phyloP scores from a whole-genome alignment of 805 yeast species.

The Spathaspora passalidarum region DNA sequence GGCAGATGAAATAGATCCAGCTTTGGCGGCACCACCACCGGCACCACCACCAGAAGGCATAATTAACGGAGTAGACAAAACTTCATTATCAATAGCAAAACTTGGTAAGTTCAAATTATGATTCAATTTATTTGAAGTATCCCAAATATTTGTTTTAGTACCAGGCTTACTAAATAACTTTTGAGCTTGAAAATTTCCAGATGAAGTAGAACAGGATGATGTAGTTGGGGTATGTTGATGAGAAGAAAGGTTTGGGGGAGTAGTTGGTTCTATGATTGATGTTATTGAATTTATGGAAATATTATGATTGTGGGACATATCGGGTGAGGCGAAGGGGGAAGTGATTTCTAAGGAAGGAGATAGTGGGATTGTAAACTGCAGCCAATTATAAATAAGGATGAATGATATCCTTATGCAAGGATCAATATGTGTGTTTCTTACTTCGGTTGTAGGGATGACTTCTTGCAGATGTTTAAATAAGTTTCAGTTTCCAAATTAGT shows the following conservation, averaged over 20 bases:
- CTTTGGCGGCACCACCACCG: neutral
- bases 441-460: neutral
- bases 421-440: neutral
- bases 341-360: too few relatives aligned
- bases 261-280: slow-evolving; percentile 49
- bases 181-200: slow-evolving; percentile 6
- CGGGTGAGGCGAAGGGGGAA: neutral
- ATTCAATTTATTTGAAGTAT: slow-evolving; percentile 22
- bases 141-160: slow-evolving; percentile 27
- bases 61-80: slow-evolving; percentile 6
- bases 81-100: slow-evolving; percentile 21
- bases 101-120: slow-evolving; percentile 25
- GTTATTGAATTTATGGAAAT: slow-evolving; percentile 41
- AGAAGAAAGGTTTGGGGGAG: slow-evolving; percentile 37
- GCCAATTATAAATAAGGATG: neutral
- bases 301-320: slow-evolving; percentile 23
- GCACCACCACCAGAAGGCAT: slow-evolving; percentile 4
- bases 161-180: slow-evolving; percentile 1
- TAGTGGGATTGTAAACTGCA: neutral
- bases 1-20: neutral
- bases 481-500: neutral
- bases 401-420: neutral
- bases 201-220: slow-evolving; percentile 5
- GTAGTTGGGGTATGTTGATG: slow-evolving; percentile 7
- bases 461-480: neutral